These are phyloP conservation scores for Rusavskia elegans DNA, from an alignment of 495 filamentous ascomycete genomes.

Conservation along the genomic window DNA sequence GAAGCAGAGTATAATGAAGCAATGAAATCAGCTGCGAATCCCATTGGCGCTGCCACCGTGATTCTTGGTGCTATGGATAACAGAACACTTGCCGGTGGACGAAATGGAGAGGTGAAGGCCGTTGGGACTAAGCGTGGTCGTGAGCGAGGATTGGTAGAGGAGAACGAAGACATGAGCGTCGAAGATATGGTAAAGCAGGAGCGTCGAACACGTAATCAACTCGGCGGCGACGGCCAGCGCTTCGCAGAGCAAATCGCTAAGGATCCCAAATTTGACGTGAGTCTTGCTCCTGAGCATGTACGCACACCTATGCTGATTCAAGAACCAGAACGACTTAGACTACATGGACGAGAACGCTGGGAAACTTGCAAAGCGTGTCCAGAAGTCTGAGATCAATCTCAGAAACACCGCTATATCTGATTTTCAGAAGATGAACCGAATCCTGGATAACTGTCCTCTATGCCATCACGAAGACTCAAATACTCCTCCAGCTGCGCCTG, in stretches of 20 bases:
- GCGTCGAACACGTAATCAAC: constrained; percentile 59
- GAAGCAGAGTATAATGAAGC: constrained; percentile 74
- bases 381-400: constrained; percentile 76
- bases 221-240: constrained; percentile 64
- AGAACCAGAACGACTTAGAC: constrained; percentile 60
- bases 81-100: constrained; percentile 64
- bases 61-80: constrained; percentile 79
- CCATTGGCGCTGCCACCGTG: constrained; percentile 47
- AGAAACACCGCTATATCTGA: constrained; percentile 79
- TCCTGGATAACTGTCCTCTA: constrained; percentile 76
- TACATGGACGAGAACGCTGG: constrained; percentile 95
- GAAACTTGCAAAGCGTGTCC: constrained; percentile 77
- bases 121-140: constrained; percentile 61
- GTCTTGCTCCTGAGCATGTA: constrained; percentile 5
- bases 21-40: constrained; percentile 39
- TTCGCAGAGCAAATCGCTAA: constrained; percentile 86
- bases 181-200: constrained; percentile 95
- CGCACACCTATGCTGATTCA: constrained; percentile 15
- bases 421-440: constrained; percentile 76
- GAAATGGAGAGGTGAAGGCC: constrained; percentile 56
- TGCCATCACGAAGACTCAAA: constrained; percentile 85
- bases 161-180: constrained; percentile 90
- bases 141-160: constrained; percentile 64
- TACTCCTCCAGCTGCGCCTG: constrained; percentile 69
- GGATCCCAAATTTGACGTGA: constrained; percentile 71